Evolutionary conservation across 1,139 yeast species (phyloP).

Genomic region (Starmera stellimalicola): DNA sequence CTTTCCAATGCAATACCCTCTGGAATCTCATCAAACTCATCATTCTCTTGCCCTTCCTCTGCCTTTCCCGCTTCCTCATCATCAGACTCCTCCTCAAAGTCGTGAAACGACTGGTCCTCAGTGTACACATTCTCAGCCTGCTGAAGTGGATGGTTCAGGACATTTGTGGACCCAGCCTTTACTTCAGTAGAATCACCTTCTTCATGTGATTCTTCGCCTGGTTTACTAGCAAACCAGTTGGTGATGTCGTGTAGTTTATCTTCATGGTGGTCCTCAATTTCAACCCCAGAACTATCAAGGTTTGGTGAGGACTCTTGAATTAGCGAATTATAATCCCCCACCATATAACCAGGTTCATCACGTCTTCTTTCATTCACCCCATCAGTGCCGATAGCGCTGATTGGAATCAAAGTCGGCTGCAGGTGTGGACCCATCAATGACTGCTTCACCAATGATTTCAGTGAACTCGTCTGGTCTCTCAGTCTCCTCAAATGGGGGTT

Average conservation of each 20-base stretch:
- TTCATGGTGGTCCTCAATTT: neutral
- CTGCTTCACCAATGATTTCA: no score
- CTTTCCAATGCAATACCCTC: no score
- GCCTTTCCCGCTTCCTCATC: no score
- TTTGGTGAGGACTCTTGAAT: slow-evolving; percentile 3
- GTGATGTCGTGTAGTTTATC: neutral
- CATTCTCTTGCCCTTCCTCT: neutral
- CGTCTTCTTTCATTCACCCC: neutral
- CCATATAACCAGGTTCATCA: neutral
- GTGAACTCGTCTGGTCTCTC: no score
- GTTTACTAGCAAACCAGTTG: neutral
- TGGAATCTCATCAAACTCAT: no score
- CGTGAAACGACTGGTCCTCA: neutral
- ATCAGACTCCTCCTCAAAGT: neutral
- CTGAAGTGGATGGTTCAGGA: slow-evolving; percentile 1
- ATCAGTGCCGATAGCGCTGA: neutral
- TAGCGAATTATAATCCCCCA: slow-evolving; percentile 2
- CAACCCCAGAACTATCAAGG: neutral
- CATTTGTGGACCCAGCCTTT: neutral
- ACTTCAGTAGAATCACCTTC: neutral
- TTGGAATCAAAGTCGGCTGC: no score
- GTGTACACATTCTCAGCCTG: neutral
- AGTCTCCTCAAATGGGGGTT: no score
- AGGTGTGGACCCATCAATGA: no score
- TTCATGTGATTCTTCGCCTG: neutral